phyloP scores from a whole-genome alignment of 2,329 filamentous ascomycete species.

The Sclerotinia sclerotiorum region DNA sequence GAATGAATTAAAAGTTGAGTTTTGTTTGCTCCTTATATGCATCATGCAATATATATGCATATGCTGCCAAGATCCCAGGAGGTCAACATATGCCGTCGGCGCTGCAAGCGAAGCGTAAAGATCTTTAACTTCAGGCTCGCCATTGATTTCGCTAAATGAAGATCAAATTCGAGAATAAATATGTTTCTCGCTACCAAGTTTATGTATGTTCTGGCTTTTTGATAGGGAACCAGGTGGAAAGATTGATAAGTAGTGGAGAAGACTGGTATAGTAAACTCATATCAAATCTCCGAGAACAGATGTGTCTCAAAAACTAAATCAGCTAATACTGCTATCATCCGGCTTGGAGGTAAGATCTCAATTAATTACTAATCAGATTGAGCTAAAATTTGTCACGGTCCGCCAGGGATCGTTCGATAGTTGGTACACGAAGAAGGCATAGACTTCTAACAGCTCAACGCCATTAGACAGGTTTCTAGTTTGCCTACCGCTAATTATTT shows the following conservation, averaged over 20 bases:
- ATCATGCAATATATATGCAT: too few relatives aligned
- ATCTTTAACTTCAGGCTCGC: neutral
- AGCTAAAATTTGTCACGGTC: neutral
- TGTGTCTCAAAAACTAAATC: neutral
- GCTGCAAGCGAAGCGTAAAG: neutral
- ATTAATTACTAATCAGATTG: neutral
- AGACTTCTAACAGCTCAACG: neutral
- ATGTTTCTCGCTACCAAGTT: neutral
- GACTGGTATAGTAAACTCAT: neutral
- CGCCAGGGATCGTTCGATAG: neutral
- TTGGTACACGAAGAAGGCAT: conserved; percentile 2
- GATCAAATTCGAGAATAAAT: neutral
- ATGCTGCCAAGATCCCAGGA: too few relatives aligned
- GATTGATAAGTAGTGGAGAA: neutral
- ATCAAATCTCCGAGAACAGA: neutral
- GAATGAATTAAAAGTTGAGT: too few relatives aligned
- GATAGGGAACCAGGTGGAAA: neutral
- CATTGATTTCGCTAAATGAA: neutral
- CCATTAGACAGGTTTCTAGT: neutral
- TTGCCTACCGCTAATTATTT: neutral
- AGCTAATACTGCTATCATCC: neutral
- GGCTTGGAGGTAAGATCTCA: neutral
- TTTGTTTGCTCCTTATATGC: too few relatives aligned
- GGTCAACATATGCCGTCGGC: too few relatives aligned
- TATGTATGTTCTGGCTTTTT: neutral